A percentile compares a stretch with the other conserved stretches of the same genome.
Evolutionary conservation across 2,329 filamentous ascomycete genomes (phyloP).

Genomic region (Monosporascus ibericus): DNA sequence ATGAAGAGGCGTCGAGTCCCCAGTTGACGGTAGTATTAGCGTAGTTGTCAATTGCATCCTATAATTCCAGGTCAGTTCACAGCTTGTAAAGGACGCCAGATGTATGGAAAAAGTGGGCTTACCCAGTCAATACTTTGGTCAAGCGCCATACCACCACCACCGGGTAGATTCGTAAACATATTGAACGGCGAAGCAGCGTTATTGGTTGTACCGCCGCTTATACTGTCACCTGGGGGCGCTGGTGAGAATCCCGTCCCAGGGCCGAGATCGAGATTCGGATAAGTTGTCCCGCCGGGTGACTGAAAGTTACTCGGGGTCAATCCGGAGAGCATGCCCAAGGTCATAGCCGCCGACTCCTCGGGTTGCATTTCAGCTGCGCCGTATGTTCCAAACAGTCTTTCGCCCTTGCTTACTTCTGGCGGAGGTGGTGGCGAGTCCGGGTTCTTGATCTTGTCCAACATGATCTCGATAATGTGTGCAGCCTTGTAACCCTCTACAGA

Average conservation of each 20-base stretch:
- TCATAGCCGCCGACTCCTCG: conserved; percentile 36
- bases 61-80: background rate
- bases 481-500: conserved; percentile 92
- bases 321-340: conserved; percentile 36
- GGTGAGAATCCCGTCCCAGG: conserved; percentile 26
- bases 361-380: conserved; percentile 25
- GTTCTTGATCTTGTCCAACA: conserved; percentile 70
- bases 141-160: conserved; percentile 36
- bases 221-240: conserved; percentile 30
- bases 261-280: conserved; percentile 40
- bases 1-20: conserved; percentile 41
- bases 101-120: conserved; percentile 19
- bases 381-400: conserved; percentile 22
- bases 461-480: conserved; percentile 70
- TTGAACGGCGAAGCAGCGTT: conserved; percentile 41
- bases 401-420: conserved; percentile 9
- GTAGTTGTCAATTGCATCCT: conserved; percentile 53
- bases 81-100: too few species aligned
- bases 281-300: conserved; percentile 31
- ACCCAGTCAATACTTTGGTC: conserved; percentile 54
- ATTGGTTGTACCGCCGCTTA: conserved; percentile 17
- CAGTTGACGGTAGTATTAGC: conserved; percentile 49
- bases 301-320: conserved; percentile 29
- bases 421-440: conserved; percentile 25
- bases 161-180: conserved; percentile 43